phyloP scores from a whole-genome alignment of 176 grass and related monocot genomes.

The Zea mays region Zm-B73-REFERENCE-NAM-5.0 NC_050105.1:91260001-91260500 shows the following conservation, averaged over 20 bases:
- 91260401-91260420: slow-evolving; percentile 95
- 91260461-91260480: slow-evolving; percentile 97
- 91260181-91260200: neutral
- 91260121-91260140: slow-evolving; percentile 15
- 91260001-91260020: slow-evolving; percentile 19
- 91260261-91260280: slow-evolving; percentile 16
- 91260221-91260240: neutral
- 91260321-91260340: slow-evolving; percentile 96
- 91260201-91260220: neutral
- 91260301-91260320: slow-evolving; percentile 84
- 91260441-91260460: slow-evolving; percentile 84
- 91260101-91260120: neutral
- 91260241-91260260: slow-evolving; percentile 37
- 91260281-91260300: neutral
- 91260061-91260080: slow-evolving; percentile 4
- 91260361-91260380: slow-evolving; percentile 93
- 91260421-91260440: slow-evolving; percentile 97
- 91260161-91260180: neutral
- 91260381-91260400: slow-evolving; percentile 87
- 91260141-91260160: neutral
- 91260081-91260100: neutral
- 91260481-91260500: slow-evolving; percentile 86
- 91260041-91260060: neutral
- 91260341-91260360: slow-evolving; percentile 97
- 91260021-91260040: slow-evolving; percentile 1